Base-by-base conservation (phyloP, 495 filamentous ascomycete species). In the Neurospora sublineolata region DNA sequence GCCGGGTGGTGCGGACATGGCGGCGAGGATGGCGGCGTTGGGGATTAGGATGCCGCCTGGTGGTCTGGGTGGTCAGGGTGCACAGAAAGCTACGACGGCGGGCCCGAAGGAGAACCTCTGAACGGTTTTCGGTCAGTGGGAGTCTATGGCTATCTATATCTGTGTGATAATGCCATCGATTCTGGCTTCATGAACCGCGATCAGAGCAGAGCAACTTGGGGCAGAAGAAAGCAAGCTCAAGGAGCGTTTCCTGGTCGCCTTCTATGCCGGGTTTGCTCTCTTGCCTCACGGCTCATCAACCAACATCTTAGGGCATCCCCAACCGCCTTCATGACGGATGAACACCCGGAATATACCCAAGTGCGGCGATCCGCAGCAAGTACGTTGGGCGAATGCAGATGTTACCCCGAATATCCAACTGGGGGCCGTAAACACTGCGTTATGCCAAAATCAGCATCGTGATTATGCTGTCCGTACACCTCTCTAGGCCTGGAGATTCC, bases 31-130 rank as follows among this genome's bases (percentile, higher is more conserved):
- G 74, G 75, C 73, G 9, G 73, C 74, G 0, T 27, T 81, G 69
- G 76, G 76, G 3, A 80, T 82, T 42, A 73, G 81, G 10, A 79
- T 79, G 76, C 80, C 80, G 2, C 80, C 80, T 5, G 77, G 79
- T 0, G 67, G 39, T 18, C 4, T 23, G 20, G 20, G 4, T 27
- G 44, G 44, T 4, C 42, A 44, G 18, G 70, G 20, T 5, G 67
- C 67, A 1, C 37, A 38, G 1, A 27, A 67, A 4, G 37, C 27
- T 20, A 23, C 10, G 20, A 23, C n/a, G 44, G 11, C 20, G 20
- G 44, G 20, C 0, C 44, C 69, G 12, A 75, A 75, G 68, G 77
- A 77, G 60, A 80, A 78, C 41, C 70, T 80, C 2, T 80, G 76
- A 78, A 41, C n/a, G n/a, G n/a, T n/a, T n/a, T n/a, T n/a, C n/a